Percentiles rank a stretch among this genome's conserved stretches.
These are phyloP conservation scores for Barbatosphaeria neglecta DNA, from an alignment of 495 filamentous ascomycete genomes.

Conservation along the genomic window DNA sequence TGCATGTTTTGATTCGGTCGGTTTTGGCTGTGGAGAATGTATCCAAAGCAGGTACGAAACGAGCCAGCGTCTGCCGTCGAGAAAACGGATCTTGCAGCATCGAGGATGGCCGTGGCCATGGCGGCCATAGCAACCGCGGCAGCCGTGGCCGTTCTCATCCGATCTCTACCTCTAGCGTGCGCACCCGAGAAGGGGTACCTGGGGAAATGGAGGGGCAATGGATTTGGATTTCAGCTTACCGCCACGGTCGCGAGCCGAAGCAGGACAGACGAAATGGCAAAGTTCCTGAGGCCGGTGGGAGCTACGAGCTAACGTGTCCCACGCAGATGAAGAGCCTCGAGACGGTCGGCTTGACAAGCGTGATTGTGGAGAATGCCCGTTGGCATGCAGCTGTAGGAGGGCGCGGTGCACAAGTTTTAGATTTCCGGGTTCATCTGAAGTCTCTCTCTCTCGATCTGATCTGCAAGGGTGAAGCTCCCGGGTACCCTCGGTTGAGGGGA, in stretches of 20 bases:
- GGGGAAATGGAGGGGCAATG: constrained; percentile 6
- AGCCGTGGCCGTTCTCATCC: too few species aligned
- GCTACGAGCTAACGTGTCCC: constrained; percentile 65
- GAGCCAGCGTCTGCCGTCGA: too few species aligned
- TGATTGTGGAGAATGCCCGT: constrained; percentile 45
- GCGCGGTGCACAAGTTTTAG: constrained; percentile 18
- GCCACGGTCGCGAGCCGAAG: constrained; percentile 45
- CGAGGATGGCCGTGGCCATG: too few species aligned
- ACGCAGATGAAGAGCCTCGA: constrained; percentile 38
- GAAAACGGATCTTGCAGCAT: too few species aligned
- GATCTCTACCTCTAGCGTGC: too few species aligned
- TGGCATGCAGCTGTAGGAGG: constrained; percentile 35
- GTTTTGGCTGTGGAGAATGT: constrained; percentile 3
- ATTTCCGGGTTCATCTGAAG: constrained; percentile 4
- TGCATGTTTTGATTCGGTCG: constrained; percentile 12
- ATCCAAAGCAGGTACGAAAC: constrained; percentile 4
- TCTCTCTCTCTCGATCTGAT: constrained; percentile 18
- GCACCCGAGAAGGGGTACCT: too few species aligned
- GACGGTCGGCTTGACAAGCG: constrained; percentile 27
- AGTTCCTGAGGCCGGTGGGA: constrained; percentile 43
- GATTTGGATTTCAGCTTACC: constrained; percentile 48
- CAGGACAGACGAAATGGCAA: constrained; percentile 39
- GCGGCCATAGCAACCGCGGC: too few species aligned
- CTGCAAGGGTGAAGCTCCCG: constrained; percentile 18
- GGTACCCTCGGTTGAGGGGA: constrained; percentile 1